Base-by-base conservation (phyloP, 2,329 filamentous ascomycete genomes). In the Macrophomina tecta region DNA sequence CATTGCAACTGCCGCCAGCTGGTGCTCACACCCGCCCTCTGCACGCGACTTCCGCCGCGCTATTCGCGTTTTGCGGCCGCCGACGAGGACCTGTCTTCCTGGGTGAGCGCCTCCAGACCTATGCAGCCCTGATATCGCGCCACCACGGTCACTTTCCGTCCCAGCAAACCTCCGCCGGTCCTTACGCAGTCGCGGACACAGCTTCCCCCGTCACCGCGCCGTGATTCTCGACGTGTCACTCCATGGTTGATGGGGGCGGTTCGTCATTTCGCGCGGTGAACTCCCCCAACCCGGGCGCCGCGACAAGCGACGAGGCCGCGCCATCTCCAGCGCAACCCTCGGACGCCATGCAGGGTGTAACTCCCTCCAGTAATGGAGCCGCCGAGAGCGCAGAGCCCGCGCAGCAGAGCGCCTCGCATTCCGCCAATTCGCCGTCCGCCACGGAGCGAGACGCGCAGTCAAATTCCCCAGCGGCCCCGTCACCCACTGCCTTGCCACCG, bases 221-320 rank as follows among this genome's bases (percentile, higher is more conserved):
- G 64, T 66, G 64, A 52, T 51, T 34, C 38, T 40, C 58, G 56
- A 55, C 56, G 51, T 51, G 30, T 58, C 55, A 45, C 74, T 69
- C 70, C 72, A 76, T 75, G 73, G 75, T 77, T 69, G 76, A 78
- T 71, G 73, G 72, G 69, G 76, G 77, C 72, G 70, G 70, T 69
- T 70, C 72, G 68, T 72, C 75, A 62, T 73, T 74, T 66, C 72
- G 67, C 68, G 69, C 72, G 68, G 74, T 72, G 65, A 76, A 74
- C 68, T 73, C 72, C 68, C 67, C 73, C 70, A 70, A 68, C 67
- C 67, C 71, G 70, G 72, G 73, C 65, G 68, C 73, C 60, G 69
- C 73, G 74, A 76, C 72, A 71, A 68, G 69, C 70, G 72, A 72
- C 48, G 72, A 72, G 62, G 69, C 70, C 67, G 73, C 73, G 73